These are phyloP conservation scores for Ensete glaucum DNA, from an alignment of 176 grass and related monocot genomes.

Conservation along the genomic window DNA sequence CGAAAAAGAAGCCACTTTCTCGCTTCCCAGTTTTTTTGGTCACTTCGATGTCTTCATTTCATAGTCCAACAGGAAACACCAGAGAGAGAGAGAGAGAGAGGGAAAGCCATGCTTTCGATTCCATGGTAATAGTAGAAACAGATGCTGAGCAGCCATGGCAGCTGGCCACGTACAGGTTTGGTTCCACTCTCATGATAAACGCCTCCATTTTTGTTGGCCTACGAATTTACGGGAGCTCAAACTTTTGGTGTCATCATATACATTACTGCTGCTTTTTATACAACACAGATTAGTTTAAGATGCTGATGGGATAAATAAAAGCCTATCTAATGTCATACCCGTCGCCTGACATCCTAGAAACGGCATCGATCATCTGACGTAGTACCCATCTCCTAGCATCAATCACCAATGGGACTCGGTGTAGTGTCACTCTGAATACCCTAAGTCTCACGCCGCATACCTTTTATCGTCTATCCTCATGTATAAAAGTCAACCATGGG, in stretches of 20 bases:
- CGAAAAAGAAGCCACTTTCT: slow-evolving; percentile 16
- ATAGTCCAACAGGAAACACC: neutral
- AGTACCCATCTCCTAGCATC: too few relatives aligned
- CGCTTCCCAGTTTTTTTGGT: neutral
- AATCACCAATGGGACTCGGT: too few relatives aligned
- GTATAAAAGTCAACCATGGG: too few relatives aligned
- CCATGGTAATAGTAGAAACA: neutral
- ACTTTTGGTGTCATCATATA: neutral
- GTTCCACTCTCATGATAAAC: neutral
- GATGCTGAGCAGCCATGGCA: neutral
- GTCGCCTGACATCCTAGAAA: too few relatives aligned
- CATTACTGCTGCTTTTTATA: neutral
- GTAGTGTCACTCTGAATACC: too few relatives aligned
- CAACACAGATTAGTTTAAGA: neutral
- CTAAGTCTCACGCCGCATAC: too few relatives aligned
- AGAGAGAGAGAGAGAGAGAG: neutral
- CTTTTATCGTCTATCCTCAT: too few relatives aligned
- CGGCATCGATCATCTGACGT: too few relatives aligned
- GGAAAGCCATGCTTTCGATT: neutral
- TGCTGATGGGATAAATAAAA: too few relatives aligned
- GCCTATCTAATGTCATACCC: too few relatives aligned
- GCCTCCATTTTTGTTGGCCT: neutral
- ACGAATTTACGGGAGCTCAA: neutral
- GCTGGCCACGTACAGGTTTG: neutral
- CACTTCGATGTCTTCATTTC: too few relatives aligned